A percentile compares a stretch with the other conserved stretches of the same genome.
Evolutionary conservation across 495 filamentous ascomycete genomes (phyloP).

Genomic region (Penicillium goetzii): DNA sequence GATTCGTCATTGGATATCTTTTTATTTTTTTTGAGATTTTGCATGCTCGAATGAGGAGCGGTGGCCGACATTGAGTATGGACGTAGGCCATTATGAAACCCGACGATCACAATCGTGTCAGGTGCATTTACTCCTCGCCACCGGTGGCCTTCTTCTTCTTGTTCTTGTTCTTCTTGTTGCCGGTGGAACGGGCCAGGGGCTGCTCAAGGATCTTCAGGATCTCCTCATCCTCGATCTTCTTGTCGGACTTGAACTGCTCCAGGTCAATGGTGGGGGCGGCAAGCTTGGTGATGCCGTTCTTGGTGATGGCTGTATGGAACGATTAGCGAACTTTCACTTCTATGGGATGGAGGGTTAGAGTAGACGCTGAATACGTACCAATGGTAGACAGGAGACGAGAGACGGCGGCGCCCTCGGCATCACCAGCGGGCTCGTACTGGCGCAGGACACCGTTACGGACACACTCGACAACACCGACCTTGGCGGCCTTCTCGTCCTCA

Average conservation of each 20-base stretch:
- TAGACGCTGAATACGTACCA: slow-evolving; percentile 61
- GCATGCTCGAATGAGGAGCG: slow-evolving; percentile 12
- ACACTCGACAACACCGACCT: slow-evolving; percentile 94
- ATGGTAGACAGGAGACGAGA: slow-evolving; percentile 86
- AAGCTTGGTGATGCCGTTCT: slow-evolving; percentile 89
- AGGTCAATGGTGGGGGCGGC: slow-evolving; percentile 74
- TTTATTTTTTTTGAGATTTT: slow-evolving; percentile 26
- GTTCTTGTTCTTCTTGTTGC: slow-evolving; percentile 73
- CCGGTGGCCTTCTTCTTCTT: slow-evolving; percentile 90
- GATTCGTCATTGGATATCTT: slow-evolving; percentile 35
- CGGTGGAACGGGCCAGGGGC: slow-evolving; percentile 74
- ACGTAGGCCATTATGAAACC: slow-evolving; percentile 18
- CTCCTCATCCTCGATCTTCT: slow-evolving; percentile 97
- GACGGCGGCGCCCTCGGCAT: slow-evolving; percentile 83
- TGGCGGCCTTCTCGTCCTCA: slow-evolving; percentile 93
- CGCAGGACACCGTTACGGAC: slow-evolving; percentile 87
- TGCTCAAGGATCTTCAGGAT: slow-evolving; percentile 90
- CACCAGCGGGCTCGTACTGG: slow-evolving; percentile 93
- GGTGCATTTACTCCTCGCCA: slow-evolving; percentile 58
- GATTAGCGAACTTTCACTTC: slow-evolving; percentile 15
- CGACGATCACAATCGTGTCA: slow-evolving; percentile 17
- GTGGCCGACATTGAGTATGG: slow-evolving; percentile 19
- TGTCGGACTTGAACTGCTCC: slow-evolving; percentile 83
- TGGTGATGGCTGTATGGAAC: slow-evolving; percentile 77
- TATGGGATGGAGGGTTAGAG: not conserved